Conservation (phyloP, 2,329 filamentous ascomycete species). For the Ilyonectria destructans region DNA sequence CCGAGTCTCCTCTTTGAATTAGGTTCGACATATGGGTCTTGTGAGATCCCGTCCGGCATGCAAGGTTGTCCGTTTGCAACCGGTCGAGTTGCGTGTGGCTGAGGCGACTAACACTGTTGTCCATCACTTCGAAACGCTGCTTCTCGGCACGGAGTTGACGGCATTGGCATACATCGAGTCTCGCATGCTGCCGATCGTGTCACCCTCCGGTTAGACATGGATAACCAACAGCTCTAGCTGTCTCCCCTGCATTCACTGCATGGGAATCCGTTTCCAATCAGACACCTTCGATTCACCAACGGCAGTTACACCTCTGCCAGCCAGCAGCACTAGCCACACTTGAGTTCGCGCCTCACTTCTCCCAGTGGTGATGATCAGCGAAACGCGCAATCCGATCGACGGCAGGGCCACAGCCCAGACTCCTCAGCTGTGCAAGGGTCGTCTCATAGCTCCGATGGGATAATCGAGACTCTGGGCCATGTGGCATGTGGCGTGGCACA, state of each 20-base stretch:
- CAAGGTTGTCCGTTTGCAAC: not conserved
- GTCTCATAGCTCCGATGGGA: constrained; percentile 43
- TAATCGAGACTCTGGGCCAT: constrained; percentile 28
- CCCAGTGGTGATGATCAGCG: constrained; percentile 34
- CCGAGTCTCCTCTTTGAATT: constrained; percentile 13
- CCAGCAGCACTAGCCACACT: constrained; percentile 46
- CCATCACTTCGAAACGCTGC: constrained; percentile 5
- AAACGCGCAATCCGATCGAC: constrained; percentile 26
- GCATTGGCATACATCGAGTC: constrained; percentile 24
- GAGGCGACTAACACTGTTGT: constrained; percentile 4
- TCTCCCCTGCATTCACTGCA: constrained; percentile 1
- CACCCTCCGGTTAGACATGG: not conserved
- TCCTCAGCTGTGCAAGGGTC: constrained; percentile 46
- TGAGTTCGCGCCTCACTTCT: constrained; percentile 42
- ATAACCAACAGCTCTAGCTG: not conserved
- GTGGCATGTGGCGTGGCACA: constrained; percentile 37
- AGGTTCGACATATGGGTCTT: constrained; percentile 5
- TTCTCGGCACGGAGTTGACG: constrained; percentile 37
- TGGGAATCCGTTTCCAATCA: not conserved
- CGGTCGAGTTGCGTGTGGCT: constrained; percentile 24
- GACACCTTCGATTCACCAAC: not conserved
- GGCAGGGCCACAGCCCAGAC: not conserved
- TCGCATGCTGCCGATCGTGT: constrained; percentile 40
- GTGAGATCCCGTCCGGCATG: constrained; percentile 23
- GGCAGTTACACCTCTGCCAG: constrained; percentile 36